These are phyloP conservation scores for Viridothelium virens DNA, from an alignment of 495 filamentous ascomycete species.

Conservation along the genomic window DNA sequence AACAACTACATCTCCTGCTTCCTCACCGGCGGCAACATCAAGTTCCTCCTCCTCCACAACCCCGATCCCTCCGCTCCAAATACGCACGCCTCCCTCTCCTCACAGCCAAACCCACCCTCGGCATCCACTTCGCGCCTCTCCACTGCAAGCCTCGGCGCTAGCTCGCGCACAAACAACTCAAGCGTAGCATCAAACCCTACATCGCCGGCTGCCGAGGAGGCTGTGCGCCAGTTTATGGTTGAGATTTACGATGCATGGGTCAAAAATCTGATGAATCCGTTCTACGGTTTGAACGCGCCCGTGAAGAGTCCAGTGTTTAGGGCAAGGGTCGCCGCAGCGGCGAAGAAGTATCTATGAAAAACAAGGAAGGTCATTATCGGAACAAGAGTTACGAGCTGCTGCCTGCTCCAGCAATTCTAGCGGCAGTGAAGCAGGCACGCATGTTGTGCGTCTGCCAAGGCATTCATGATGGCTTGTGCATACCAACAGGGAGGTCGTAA, in stretches of 20 bases:
- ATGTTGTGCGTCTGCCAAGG: too few species aligned
- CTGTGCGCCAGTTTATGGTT: constrained; percentile 81
- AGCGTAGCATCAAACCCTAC: constrained; percentile 71
- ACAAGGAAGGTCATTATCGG: neutral
- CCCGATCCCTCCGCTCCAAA: constrained; percentile 48
- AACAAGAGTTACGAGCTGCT: too few species aligned
- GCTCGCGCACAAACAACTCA: constrained; percentile 31
- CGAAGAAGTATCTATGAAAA: constrained; percentile 71
- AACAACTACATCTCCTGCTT: constrained; percentile 86
- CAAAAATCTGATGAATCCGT: constrained; percentile 96
- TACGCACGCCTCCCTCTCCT: constrained; percentile 27
- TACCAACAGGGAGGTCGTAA: too few species aligned
- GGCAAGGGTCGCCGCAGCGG: constrained; percentile 68
- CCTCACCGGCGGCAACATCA: constrained; percentile 71
- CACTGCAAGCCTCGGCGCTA: neutral
- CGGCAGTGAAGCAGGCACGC: too few species aligned
- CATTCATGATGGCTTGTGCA: too few species aligned
- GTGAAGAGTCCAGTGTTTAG: constrained; percentile 81
- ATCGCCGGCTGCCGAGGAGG: constrained; percentile 82
- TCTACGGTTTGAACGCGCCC: constrained; percentile 74
- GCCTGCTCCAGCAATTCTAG: too few species aligned
- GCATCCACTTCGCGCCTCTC: constrained; percentile 26
- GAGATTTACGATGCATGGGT: constrained; percentile 93
- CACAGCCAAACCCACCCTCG: constrained; percentile 32
- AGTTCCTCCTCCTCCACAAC: constrained; percentile 82